These are phyloP conservation scores for Collybia mongolica DNA, from an alignment of 768 basidiomycete species.

Conservation along the genomic window DNA sequence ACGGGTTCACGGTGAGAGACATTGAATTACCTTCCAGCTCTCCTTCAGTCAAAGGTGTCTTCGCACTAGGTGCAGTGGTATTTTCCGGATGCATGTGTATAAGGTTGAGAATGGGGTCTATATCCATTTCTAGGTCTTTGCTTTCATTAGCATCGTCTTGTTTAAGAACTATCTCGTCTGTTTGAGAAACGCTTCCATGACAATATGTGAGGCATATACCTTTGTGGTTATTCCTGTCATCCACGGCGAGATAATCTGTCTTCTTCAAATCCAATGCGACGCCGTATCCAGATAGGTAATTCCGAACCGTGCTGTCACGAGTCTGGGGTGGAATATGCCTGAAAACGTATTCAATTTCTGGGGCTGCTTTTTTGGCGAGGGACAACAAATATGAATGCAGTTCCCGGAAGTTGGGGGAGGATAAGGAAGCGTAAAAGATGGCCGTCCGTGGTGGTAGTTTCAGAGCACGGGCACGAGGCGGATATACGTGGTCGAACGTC, in stretches of 20 bases:
- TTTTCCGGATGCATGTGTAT: slow-evolving; percentile 41
- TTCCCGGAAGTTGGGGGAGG: slow-evolving; percentile 64
- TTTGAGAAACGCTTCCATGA: too few species aligned
- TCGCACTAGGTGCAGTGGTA: slow-evolving; percentile 32
- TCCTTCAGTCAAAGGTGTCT: slow-evolving; percentile 43
- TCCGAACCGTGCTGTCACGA: slow-evolving; percentile 24
- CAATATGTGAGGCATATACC: too few species aligned
- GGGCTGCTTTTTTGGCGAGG: slow-evolving; percentile 41
- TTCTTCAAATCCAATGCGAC: slow-evolving; percentile 93
- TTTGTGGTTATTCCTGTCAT: slow-evolving; percentile 58
- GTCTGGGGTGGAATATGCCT: slow-evolving; percentile 55
- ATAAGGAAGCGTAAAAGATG: slow-evolving; percentile 73
- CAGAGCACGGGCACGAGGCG: slow-evolving; percentile 41
- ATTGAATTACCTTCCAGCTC: slow-evolving; percentile 52
- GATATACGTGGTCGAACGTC: slow-evolving; percentile 77
- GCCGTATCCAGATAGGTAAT: slow-evolving; percentile 83
- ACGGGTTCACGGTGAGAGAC: background rate
- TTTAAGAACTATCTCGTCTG: background rate
- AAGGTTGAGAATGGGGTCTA: slow-evolving; percentile 36
- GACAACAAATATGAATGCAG: slow-evolving; percentile 65
- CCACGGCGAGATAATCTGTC: slow-evolving; percentile 93
- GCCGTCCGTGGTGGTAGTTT: slow-evolving; percentile 59
- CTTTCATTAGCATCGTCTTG: slow-evolving; percentile 9
- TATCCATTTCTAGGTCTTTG: slow-evolving; percentile 23
- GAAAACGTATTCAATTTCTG: slow-evolving; percentile 70